phyloP scores from a whole-genome alignment of 2,329 filamentous ascomycete species.

The Verticillium tricorpus region DNA sequence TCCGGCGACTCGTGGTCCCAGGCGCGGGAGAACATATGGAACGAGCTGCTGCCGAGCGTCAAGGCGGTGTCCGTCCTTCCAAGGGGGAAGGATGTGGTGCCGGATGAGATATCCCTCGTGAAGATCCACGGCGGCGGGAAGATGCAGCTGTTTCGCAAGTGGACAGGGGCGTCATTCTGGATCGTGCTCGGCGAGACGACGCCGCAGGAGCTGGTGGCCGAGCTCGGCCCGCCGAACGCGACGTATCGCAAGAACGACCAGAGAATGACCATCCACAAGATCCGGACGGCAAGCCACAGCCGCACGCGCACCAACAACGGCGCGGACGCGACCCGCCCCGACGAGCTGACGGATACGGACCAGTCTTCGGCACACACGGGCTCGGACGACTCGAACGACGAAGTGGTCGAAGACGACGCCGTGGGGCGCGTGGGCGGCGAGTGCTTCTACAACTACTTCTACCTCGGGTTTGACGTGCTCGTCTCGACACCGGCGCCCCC shows the following conservation, averaged over 20 bases:
- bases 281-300: slow-evolving; percentile 48
- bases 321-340: slow-evolving; percentile 39
- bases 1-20: slow-evolving; percentile 88
- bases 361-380: slow-evolving; percentile 69
- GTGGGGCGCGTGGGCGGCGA: slow-evolving; percentile 58
- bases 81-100: slow-evolving; percentile 72
- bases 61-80: slow-evolving; percentile 65
- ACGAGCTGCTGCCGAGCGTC: slow-evolving; percentile 66
- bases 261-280: slow-evolving; percentile 79
- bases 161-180: slow-evolving; percentile 60
- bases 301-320: slow-evolving; percentile 40
- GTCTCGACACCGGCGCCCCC: slow-evolving; percentile 71
- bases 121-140: slow-evolving; percentile 73
- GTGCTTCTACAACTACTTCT: slow-evolving; percentile 97
- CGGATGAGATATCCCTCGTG: slow-evolving; percentile 82
- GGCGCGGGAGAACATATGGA: slow-evolving; percentile 72
- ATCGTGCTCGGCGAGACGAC: slow-evolving; percentile 82
- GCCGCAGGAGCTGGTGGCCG: slow-evolving; percentile 84
- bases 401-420: slow-evolving; percentile 52
- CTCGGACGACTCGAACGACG: slow-evolving; percentile 64
- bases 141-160: slow-evolving; percentile 72
- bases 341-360: slow-evolving; percentile 66
- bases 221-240: slow-evolving; percentile 87
- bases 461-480: slow-evolving; percentile 88
- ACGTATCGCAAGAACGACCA: slow-evolving; percentile 91